phyloP scores from a whole-genome alignment of 2,329 filamentous ascomycete genomes.

The Colletotrichum salicis region DNA sequence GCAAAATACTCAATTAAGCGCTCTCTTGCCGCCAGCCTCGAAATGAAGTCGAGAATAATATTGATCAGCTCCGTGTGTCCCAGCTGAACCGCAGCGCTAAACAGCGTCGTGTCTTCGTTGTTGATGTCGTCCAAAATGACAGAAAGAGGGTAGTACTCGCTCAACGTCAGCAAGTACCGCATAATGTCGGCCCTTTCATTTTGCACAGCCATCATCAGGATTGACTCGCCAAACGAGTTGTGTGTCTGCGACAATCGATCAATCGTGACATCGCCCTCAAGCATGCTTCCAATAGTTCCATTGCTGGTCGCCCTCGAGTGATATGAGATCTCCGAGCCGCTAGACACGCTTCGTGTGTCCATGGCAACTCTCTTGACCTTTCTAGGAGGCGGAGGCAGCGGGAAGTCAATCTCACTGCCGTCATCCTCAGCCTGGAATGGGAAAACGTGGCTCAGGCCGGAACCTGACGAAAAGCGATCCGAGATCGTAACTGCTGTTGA shows the following conservation, averaged over 20 bases:
- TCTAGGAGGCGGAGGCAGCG: constrained; percentile 57
- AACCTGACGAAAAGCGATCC: constrained; percentile 65
- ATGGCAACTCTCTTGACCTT: constrained; percentile 82
- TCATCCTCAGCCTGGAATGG: constrained; percentile 73
- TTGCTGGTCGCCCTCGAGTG: constrained; percentile 83
- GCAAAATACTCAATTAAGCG: constrained; percentile 75
- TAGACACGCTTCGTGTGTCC: constrained; percentile 89
- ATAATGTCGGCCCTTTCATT: constrained; percentile 77
- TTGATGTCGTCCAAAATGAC: constrained; percentile 85
- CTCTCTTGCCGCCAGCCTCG: constrained; percentile 63
- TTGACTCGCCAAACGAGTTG: constrained; percentile 79
- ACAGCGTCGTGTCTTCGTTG: constrained; percentile 86
- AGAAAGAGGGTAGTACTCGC: constrained; percentile 77
- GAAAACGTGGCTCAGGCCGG: constrained; percentile 84
- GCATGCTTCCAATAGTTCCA: constrained; percentile 75
- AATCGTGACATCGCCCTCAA: constrained; percentile 89
- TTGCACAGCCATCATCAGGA: constrained; percentile 88
- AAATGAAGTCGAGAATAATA: constrained; percentile 77
- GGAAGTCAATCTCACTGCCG: constrained; percentile 43
- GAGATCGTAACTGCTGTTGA: constrained; percentile 55
- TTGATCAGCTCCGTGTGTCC: constrained; percentile 80
- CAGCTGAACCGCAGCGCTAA: constrained; percentile 91
- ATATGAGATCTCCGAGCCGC: constrained; percentile 84
- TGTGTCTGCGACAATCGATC: constrained; percentile 80
- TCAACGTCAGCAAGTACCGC: constrained; percentile 80